Base-by-base conservation (phyloP, 768 basidiomycete genomes). In the Gautieria morchelliformis region DNA sequence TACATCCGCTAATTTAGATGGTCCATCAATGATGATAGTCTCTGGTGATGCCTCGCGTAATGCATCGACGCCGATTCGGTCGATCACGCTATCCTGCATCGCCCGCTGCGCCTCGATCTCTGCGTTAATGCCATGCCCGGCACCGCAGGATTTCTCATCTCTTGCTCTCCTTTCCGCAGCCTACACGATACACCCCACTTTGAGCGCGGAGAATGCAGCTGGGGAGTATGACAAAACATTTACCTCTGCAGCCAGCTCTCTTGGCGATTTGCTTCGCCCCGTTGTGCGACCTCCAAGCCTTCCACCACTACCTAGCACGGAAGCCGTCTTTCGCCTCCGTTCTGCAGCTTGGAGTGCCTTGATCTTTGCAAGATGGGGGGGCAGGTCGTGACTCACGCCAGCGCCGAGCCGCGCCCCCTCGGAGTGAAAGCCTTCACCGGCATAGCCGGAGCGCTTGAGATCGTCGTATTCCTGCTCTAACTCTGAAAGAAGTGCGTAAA, bases 391-490 rank as follows among this genome's bases (percentile, higher is more conserved):
- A 1, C 84, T 83, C 19, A 84, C 70, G 33, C 81, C 78, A 6
- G 64, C 63, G n/a, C 92, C 90, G 0, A 97, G 66, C 24, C 84
- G 72, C 12, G 74, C 74, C 1, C 94, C 94, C n/a, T 76, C 72
- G 24, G 85, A 75, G 67, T 83, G 83, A 78, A 96, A 97, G 3
- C 93, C 94, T 69, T 96, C 93, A 14, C 94, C 93, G 5, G 85
- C 75, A 68, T 93, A 97, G 0, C 93, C 94, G 14, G 82, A 83
- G 19, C 82, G 76, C 62, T 84, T 82, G 6, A 96, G 75, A 3
- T 77, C 82, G 41, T 89, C 87, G 63, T 85, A 93, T 71, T 96
- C 94, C 56, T 92, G 86, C 65, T 93, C 86, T 3, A 95, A 74
- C 20, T 76, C 78, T 3, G 79, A 73, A 5, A 90, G 78, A 62